Evolutionary conservation across 2,329 filamentous ascomycete species (phyloP).

Genomic region (Fusarium beomiforme): DNA sequence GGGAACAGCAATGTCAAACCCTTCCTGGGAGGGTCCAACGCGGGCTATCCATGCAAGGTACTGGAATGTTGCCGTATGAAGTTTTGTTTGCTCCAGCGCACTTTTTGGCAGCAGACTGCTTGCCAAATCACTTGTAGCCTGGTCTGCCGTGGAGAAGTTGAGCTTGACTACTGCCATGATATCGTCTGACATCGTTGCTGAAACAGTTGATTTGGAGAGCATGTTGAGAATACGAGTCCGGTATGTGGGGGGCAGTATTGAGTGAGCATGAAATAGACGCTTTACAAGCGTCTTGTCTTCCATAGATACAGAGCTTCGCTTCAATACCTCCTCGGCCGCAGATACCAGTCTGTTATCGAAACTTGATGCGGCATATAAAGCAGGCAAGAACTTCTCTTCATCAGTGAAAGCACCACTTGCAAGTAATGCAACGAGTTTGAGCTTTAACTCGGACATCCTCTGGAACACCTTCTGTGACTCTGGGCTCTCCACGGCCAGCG

Average conservation of each 20-base stretch:
- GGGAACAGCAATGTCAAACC: slow-evolving; percentile 73
- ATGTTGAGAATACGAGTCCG: slow-evolving; percentile 80
- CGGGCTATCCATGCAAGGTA: slow-evolving; percentile 89
- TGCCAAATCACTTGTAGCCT: neutral
- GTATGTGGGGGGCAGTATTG: slow-evolving; percentile 75
- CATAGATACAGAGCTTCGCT: slow-evolving; percentile 78
- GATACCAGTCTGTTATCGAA: slow-evolving; percentile 82
- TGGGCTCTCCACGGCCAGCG: slow-evolving; percentile 52
- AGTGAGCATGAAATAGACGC: slow-evolving; percentile 78
- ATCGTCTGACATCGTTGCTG: slow-evolving; percentile 74
- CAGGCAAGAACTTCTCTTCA: slow-evolving; percentile 82
- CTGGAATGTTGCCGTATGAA: slow-evolving; percentile 83
- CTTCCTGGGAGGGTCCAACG: slow-evolving; percentile 67
- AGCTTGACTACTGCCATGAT: slow-evolving; percentile 77
- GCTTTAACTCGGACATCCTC: slow-evolving; percentile 58
- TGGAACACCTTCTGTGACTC: slow-evolving; percentile 69
- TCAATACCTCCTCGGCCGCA: slow-evolving; percentile 90
- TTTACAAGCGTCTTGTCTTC: slow-evolving; percentile 73
- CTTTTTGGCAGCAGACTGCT: slow-evolving; percentile 53
- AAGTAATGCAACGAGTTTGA: slow-evolving; percentile 74
- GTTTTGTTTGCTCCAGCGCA: slow-evolving; percentile 79
- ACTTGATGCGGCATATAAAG: slow-evolving; percentile 84
- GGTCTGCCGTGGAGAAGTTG: slow-evolving; percentile 60
- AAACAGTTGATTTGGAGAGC: slow-evolving; percentile 78
- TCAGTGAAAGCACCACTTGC: slow-evolving; percentile 88